Conservation (phyloP, 148 eudicot species). For the Fallopia convolvulus region DNA sequence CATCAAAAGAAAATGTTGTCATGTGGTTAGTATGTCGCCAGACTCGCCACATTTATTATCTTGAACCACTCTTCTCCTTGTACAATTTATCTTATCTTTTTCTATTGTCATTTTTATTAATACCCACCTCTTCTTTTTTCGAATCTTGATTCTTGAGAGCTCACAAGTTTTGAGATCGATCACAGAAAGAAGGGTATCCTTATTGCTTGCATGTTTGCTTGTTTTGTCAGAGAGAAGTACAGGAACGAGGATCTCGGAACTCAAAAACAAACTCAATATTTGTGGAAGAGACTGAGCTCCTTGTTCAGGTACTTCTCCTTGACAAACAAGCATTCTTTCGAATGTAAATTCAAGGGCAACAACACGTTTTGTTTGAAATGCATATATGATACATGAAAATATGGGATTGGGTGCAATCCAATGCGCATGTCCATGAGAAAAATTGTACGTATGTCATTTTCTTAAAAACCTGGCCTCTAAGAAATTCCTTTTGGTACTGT, state of each 20-base stretch:
- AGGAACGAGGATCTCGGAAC: conserved; percentile 22
- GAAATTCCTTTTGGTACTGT: too few species aligned
- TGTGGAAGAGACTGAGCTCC: not conserved
- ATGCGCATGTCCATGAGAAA: too few species aligned
- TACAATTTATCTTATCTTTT: not conserved
- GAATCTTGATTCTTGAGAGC: not conserved
- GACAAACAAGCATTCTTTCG: conserved; percentile 21
- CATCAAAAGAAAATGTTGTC: conserved; percentile 22
- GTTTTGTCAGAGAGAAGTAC: conserved; percentile 23
- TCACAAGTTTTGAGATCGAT: not conserved
- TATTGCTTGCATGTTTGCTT: not conserved
- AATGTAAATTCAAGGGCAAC: not conserved
- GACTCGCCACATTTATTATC: conserved; percentile 13
- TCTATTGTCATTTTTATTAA: not conserved
- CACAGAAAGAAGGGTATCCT: not conserved
- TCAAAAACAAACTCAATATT: not conserved
- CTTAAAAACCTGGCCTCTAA: too few species aligned
- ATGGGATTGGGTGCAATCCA: too few species aligned
- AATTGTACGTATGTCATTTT: too few species aligned
- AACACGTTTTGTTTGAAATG: too few species aligned
- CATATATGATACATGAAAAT: too few species aligned
- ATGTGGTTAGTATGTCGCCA: conserved; percentile 17
- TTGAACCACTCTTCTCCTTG: not conserved
- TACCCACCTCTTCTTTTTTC: not conserved
- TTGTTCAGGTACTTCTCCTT: conserved; percentile 42